These are phyloP conservation scores for Discostella stelligera DNA, from an alignment of 352 stramenopile genomes.

Conservation along the genomic window DNA sequence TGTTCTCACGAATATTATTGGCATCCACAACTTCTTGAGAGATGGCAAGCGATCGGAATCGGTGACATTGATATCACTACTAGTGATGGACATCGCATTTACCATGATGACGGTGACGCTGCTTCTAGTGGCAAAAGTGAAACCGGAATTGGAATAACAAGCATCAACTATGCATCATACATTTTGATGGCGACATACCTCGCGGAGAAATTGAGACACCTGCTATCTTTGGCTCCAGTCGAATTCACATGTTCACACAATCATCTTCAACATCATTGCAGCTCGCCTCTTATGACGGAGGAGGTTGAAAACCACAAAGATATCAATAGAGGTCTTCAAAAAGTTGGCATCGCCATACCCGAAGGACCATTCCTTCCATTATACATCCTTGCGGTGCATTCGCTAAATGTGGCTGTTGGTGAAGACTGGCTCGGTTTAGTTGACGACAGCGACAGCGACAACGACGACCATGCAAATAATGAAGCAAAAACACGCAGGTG, in stretches of 20 bases:
- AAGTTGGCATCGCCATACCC: constrained; percentile 70
- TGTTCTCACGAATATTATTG: constrained; percentile 21
- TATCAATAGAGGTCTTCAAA: neutral
- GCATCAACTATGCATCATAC: constrained; percentile 25
- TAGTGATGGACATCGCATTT: neutral
- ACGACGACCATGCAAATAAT: constrained; percentile 2
- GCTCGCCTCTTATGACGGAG: neutral
- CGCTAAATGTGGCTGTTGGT: constrained; percentile 50
- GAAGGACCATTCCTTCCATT: constrained; percentile 75
- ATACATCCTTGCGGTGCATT: constrained; percentile 63
- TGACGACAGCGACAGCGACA: constrained; percentile 6
- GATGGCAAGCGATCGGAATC: constrained; percentile 13
- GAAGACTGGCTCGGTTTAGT: constrained; percentile 13
- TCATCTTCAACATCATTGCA: neutral
- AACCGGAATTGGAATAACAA: neutral
- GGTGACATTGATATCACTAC: no score
- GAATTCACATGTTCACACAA: neutral
- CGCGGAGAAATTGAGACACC: constrained; percentile 7
- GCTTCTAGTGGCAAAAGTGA: neutral
- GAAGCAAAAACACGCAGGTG: neutral
- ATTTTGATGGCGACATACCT: constrained; percentile 20
- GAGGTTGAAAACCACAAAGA: no score
- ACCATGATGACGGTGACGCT: neutral
- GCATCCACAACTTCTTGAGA: constrained; percentile 19
- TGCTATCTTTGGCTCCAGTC: constrained; percentile 2